Conservation (phyloP, 768 basidiomycete species). For the Coprinopsis cinerea region DNA sequence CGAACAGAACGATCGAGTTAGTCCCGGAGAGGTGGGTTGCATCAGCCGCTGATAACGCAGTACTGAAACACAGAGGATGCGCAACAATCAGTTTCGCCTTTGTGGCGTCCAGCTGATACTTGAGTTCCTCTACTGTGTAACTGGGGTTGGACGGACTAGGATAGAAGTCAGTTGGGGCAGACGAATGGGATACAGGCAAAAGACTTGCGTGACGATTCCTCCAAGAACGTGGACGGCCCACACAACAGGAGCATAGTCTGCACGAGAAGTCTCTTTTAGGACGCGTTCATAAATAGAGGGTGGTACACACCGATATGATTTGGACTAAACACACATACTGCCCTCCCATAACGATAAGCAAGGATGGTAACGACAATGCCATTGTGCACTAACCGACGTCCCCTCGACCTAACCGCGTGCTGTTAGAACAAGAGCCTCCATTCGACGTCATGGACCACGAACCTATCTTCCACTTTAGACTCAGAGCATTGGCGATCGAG, state of each 20-base stretch:
- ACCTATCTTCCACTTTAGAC: constrained; percentile 45
- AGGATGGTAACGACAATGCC: background rate
- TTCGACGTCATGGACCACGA: constrained; percentile 8
- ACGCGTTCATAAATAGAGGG: background rate
- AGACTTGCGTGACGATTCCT: constrained; percentile 48
- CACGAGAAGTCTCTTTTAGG: constrained; percentile 2
- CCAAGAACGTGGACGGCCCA: constrained; percentile 60
- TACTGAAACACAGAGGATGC: constrained; percentile 37
- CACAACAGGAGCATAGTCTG: constrained; percentile 50
- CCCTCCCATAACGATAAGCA: background rate
- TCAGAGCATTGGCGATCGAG: constrained; percentile 50
- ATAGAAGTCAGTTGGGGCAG: constrained; percentile 11
- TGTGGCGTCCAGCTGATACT: constrained; percentile 46
- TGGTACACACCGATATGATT: constrained; percentile 50
- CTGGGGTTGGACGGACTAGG: constrained; percentile 56
- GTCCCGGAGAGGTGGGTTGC: constrained; percentile 34
- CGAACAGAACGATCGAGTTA: constrained; percentile 34
- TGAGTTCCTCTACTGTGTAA: constrained; percentile 52
- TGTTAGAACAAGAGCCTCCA: background rate
- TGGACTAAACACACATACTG: constrained; percentile 60
- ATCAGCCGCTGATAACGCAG: constrained; percentile 40
- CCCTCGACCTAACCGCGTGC: constrained; percentile 30
- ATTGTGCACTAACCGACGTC: constrained; percentile 42
- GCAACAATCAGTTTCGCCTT: constrained; percentile 43
- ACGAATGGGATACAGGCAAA: background rate